Evolutionary conservation across 345 rosid species (phyloP).

Genomic region (Melaleuca quinquenervia): DNA sequence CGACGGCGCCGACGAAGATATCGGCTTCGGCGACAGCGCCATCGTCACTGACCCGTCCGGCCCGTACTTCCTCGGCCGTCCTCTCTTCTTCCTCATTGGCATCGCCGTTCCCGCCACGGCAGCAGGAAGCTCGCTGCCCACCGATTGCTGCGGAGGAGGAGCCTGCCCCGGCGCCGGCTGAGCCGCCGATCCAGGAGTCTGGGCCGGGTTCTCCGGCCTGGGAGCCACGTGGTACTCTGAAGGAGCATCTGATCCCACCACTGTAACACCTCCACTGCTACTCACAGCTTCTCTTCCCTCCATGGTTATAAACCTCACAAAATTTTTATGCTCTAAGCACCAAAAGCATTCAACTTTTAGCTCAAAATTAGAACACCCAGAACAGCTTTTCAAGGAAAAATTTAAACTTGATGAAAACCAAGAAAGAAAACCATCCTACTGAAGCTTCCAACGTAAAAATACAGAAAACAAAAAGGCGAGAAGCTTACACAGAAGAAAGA

Average conservation of each 20-base stretch:
- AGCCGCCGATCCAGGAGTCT: neutral
- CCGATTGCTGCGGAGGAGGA: constrained; percentile 3
- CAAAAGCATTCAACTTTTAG: neutral
- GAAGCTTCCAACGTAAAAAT: neutral
- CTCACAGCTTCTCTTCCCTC: constrained; percentile 47
- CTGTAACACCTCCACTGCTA: constrained; percentile 59
- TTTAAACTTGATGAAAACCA: neutral
- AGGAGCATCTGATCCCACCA: constrained; percentile 89
- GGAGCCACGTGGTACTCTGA: constrained; percentile 75
- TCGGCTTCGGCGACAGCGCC: constrained; percentile 83
- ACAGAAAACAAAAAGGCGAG: neutral
- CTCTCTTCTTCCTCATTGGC: constrained; percentile 75
- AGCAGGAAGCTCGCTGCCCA: neutral
- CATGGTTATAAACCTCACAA: constrained; percentile 35
- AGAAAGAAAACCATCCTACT: neutral
- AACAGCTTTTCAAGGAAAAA: neutral
- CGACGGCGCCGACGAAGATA: constrained; percentile 77
- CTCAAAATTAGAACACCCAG: neutral
- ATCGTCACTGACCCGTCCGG: constrained; percentile 60
- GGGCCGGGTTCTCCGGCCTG: constrained; percentile 37
- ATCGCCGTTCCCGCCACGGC: constrained; percentile 6
- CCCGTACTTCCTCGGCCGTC: constrained; percentile 90
- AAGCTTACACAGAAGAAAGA: constrained; percentile 2
- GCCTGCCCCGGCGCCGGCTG: constrained; percentile 21
- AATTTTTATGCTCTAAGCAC: neutral